Conservation (phyloP, 176 grass and related monocot genomes). For the Avena atlantica region DNA sequence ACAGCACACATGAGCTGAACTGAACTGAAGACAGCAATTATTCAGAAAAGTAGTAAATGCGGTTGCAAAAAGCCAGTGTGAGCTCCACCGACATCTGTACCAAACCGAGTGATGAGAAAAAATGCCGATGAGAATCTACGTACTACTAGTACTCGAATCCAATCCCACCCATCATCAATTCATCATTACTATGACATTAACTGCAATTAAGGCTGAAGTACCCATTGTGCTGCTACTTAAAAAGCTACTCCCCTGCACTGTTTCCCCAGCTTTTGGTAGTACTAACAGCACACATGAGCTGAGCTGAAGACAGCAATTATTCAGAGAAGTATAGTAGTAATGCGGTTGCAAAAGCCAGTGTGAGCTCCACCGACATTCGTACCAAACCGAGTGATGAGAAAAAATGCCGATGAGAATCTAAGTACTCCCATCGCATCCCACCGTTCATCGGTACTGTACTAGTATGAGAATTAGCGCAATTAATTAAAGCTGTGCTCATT, state of each 20-base stretch:
- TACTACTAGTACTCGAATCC: not conserved
- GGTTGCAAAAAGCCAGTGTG: not conserved
- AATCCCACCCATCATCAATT: not conserved
- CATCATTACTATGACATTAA: too few species aligned
- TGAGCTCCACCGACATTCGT: not conserved
- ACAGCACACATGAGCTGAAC: conserved; percentile 33
- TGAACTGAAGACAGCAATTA: not conserved
- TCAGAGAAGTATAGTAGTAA: not conserved
- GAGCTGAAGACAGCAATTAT: not conserved
- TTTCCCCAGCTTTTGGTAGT: too few species aligned
- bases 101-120: not conserved
- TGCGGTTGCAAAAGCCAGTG: not conserved
- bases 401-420: not conserved
- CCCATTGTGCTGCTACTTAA: too few species aligned
- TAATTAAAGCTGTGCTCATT: not conserved
- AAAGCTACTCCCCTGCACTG: too few species aligned
- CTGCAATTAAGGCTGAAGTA: too few species aligned
- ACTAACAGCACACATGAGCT: too few species aligned
- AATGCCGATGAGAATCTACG: not conserved
- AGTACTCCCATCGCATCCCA: not conserved
- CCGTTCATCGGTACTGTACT: not conserved
- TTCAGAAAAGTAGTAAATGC: not conserved
- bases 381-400: not conserved
- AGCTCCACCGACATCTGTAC: not conserved
- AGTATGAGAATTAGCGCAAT: not conserved